phyloP scores from a whole-genome alignment of 192 early-diverging fungal genomes.

The Phlyctochytrium planicorne region DNA sequence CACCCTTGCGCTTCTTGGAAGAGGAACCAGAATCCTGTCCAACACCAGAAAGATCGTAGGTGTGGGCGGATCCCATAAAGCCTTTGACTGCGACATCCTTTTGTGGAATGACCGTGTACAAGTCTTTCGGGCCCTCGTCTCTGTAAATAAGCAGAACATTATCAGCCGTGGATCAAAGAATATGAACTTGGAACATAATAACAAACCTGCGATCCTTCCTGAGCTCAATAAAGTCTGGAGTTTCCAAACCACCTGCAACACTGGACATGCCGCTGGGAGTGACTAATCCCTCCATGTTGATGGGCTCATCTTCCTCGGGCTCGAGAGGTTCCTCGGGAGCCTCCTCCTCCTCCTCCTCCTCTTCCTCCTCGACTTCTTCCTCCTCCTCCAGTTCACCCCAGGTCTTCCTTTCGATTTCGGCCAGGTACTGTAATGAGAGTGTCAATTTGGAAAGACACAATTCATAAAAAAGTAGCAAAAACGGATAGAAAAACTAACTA shows the following conservation, averaged over 20 bases:
- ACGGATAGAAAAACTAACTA: slow-evolving; percentile 21
- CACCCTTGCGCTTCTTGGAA: slow-evolving; percentile 59
- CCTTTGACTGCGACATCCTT: slow-evolving; percentile 59
- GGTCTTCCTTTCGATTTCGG: slow-evolving; percentile 67
- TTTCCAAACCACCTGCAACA: slow-evolving; percentile 76
- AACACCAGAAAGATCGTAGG: slow-evolving; percentile 72
- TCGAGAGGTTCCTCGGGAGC: slow-evolving; percentile 13
- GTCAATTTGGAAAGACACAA: slow-evolving; percentile 1
- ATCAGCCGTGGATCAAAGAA: background rate
- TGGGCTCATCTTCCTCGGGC: slow-evolving; percentile 33
- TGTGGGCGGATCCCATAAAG: slow-evolving; percentile 94
- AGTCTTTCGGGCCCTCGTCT: slow-evolving; percentile 49
- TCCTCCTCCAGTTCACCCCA: slow-evolving; percentile 92
- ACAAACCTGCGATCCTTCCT: slow-evolving; percentile 67
- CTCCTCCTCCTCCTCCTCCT: slow-evolving; percentile 44
- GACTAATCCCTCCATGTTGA: slow-evolving; percentile 63
- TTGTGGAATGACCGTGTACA: slow-evolving; percentile 91
- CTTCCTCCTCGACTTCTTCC: slow-evolving; percentile 64
- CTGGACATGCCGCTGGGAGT: slow-evolving; percentile 81
- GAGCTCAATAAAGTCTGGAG: slow-evolving; percentile 82
- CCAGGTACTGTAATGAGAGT: slow-evolving; percentile 50
- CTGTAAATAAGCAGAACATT: background rate
- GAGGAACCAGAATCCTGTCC: slow-evolving; percentile 43
- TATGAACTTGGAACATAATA: background rate
- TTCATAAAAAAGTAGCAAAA: slow-evolving; percentile 4